Evolutionary conservation across 305 asterid species (phyloP), one percentile per base, ranked within the genome.

Genomic region (Ajuga reptans): DNA sequence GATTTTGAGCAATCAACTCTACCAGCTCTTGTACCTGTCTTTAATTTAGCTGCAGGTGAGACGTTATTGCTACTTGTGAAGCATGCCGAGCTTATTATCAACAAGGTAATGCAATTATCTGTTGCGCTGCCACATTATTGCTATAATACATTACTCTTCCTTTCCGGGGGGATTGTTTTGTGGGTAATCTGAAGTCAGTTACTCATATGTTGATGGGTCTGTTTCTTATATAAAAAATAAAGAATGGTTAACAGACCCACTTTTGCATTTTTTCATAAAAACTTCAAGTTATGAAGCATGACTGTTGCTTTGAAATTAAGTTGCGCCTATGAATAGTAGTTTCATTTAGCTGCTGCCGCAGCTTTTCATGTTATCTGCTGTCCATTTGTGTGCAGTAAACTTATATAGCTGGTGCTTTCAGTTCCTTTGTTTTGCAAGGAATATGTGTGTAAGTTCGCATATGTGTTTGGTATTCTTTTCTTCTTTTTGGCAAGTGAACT

Each of bases 11-110:
- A 84, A 65, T 89, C 97, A 51, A 93, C 96, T 72, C 83, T 93
- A n/a, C 99, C 99, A 68, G 95, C 97, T 72, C 97, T 93, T 73
- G 89, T 89, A 80, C 97, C 99, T 73, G 99, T 93, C 74, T 81
- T 93, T 69, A 89, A 64, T 81, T 81, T 84, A 16, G 97, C 97
- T 55, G 81, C 90, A 69, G 99, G 97, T 68, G 99, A 93, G 75
- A 91, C 99, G 74, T 82, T 93, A 41, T 71, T 93, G 89, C 83
- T 91, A 55, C 96, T 93, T 52, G 91, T 91, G 85, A 93, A 86
- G 93, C 96, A 87, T 78, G 89, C 93, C 1, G 97, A 89, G 71
- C 97, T 93, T 76, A 89, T 93, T 71, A 89, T 91, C 77, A 83
- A 78, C 85, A 93, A 91, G 99, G 99, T 93, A 83, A 72, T 41